Conservation (phyloP, 768 basidiomycete species). For the Stropharia rugosoannulata region DNA sequence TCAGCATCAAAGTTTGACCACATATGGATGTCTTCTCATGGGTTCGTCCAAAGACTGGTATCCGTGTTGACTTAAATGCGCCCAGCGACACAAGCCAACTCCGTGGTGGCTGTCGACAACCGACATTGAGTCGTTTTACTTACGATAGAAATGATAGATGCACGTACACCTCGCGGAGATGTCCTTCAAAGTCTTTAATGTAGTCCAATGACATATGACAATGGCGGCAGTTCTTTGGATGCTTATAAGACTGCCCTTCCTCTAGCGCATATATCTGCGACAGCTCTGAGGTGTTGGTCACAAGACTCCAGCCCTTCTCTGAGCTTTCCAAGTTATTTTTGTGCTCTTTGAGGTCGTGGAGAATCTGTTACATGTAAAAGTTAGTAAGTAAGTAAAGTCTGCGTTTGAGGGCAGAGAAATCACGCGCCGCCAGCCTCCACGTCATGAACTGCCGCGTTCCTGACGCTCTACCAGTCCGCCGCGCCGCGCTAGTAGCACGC, state of each 20-base stretch:
- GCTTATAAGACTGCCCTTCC: constrained; percentile 1
- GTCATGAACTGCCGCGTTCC: constrained; percentile 25
- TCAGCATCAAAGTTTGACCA: constrained; percentile 9
- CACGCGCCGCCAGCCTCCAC: constrained; percentile 31
- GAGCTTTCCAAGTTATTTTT: constrained; percentile 10
- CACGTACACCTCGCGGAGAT: neutral
- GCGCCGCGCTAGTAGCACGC: constrained; percentile 4
- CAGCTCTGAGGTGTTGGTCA: constrained; percentile 11
- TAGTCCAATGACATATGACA: neutral
- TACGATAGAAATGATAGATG: neutral
- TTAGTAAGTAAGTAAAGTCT: constrained; percentile 5
- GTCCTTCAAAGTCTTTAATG: neutral
- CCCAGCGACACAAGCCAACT: neutral
- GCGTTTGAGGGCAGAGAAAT: neutral
- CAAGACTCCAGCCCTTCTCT: constrained; percentile 10
- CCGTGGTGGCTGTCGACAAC: neutral
- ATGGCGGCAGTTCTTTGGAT: neutral
- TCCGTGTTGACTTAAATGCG: neutral
- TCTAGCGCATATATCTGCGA: constrained; percentile 8
- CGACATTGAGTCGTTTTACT: neutral
- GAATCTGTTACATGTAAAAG: constrained; percentile 11
- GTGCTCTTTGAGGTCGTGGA: constrained; percentile 27
- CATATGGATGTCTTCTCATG: constrained; percentile 13
- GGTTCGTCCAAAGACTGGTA: constrained; percentile 8
- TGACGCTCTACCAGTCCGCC: neutral